phyloP scores from a whole-genome alignment of 1,284 basidiomycete genomes.

The Cryptococcus hybrid region DNA sequence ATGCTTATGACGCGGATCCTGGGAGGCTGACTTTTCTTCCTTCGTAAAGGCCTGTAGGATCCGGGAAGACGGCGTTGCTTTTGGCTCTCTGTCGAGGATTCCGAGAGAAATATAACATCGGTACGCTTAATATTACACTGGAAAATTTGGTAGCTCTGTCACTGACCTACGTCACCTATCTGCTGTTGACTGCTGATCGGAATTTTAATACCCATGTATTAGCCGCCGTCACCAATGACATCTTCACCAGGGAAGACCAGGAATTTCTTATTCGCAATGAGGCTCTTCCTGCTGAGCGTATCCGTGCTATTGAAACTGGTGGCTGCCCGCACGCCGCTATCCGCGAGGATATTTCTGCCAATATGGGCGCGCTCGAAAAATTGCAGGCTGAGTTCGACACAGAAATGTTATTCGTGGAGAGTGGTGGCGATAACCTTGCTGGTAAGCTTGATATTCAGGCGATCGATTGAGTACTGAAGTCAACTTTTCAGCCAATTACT shows the following conservation, averaged over 20 bases:
- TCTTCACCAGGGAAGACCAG: conserved; percentile 96
- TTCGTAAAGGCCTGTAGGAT: conserved; percentile 77
- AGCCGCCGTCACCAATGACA: conserved; percentile 96
- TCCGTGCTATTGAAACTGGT: conserved; percentile 93
- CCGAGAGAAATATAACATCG: conserved; percentile 84
- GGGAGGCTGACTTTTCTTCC: not conserved
- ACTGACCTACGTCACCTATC: not conserved
- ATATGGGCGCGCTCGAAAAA: conserved; percentile 62
- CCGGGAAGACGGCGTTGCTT: conserved; percentile 94
- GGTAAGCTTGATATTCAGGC: conserved; percentile 6
- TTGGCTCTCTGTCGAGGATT: conserved; percentile 86
- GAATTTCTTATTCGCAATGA: conserved; percentile 94
- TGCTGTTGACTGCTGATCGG: no score
- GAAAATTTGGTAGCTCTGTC: not conserved
- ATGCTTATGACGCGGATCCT: not conserved
- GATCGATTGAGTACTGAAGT: not conserved
- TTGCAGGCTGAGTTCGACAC: conserved; percentile 49
- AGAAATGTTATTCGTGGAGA: conserved; percentile 84
- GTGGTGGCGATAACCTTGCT: conserved; percentile 20
- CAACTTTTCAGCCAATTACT: conserved; percentile 76
- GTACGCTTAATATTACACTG: conserved; percentile 52
- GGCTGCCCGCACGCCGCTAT: conserved; percentile 96
- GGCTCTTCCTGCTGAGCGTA: conserved; percentile 79
- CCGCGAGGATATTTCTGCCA: conserved; percentile 95
- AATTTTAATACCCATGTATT: not conserved